Evolutionary conservation across 164 flowering plant genomes (phyloP), one percentile per base, ranked within the genome.

Genomic region (Annona cherimola): DNA sequence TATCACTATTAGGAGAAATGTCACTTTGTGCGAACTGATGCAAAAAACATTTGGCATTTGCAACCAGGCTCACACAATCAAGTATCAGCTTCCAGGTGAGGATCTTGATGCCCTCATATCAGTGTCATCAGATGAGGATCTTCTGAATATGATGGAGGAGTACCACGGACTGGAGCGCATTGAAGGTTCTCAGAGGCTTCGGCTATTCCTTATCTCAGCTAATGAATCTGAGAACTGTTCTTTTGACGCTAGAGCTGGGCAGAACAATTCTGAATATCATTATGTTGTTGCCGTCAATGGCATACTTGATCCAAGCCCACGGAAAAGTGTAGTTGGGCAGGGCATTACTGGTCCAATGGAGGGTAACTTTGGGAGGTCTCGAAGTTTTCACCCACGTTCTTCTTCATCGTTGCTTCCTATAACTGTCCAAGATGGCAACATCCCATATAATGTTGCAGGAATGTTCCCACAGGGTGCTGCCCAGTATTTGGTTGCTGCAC

Each of bases 21-120:
- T 84, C 62, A 73, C 85, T 19, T 89, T 81, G 80, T 73, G 55
- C 39, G 94, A 88, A 19, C 84, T 91, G 44, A 69, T 81, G 75
- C 81, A 73, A 81, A 93, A 88, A 76, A 91, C 93, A 7, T 68
- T 71, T 16, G 86, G 71, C 42, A 81, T 91, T 54, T 89, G 82
- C 74, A 82, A 79, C 55, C 86, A 86, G 45, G 84, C 81, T 39
- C 96, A 89, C 74, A 84, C 79, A 4, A 88, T 93, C 71, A 91
- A 86, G 79, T 93, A 89, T 80, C 96, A 93, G 81, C 93, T 93
- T 44, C 98, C 98, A 3, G 94, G 91, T 8, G 98, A 93, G 81
- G 98, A 93, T 78, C 88, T 93, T 71, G 98, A 93, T 81, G 87
- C 98, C 7, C 89, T 93, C 12, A 85, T 93, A 67, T 91, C 98